Percentiles rank a stretch among this genome's conserved stretches.
phyloP scores from a whole-genome alignment of 2,329 filamentous ascomycete species.

The Scedosporium minutisporum region DNA sequence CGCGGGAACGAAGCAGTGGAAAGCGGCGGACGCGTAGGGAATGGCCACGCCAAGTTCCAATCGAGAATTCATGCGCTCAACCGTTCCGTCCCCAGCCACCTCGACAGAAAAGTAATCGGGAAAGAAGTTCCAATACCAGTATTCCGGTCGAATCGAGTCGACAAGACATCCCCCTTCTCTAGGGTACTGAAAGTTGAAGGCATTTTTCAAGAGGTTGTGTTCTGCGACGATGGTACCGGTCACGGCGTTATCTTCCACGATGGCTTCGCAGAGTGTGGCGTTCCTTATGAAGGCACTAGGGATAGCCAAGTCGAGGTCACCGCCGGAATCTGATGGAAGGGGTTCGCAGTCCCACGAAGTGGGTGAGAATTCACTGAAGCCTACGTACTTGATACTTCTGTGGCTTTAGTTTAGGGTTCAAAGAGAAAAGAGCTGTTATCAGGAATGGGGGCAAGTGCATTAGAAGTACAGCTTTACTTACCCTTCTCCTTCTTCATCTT shows the following conservation, averaged over 20 bases:
- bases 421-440: no score
- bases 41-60: background rate
- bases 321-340: background rate
- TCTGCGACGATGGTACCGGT: background rate
- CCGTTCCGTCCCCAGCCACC: background rate
- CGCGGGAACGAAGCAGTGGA: background rate
- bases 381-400: background rate
- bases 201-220: background rate
- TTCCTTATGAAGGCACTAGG: background rate
- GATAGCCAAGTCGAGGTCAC: background rate
- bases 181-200: background rate
- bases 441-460: background rate
- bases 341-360: background rate
- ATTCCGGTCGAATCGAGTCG: background rate
- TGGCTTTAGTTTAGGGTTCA: background rate
- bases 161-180: background rate
- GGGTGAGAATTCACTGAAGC: background rate
- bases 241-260: no score
- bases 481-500: background rate
- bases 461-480: background rate
- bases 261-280: background rate
- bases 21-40: background rate
- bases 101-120: background rate
- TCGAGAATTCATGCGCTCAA: background rate
- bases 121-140: background rate